Evolutionary conservation across 2,329 filamentous ascomycete genomes (phyloP).

Genomic region (Acephala macrosclerotiorum): DNA sequence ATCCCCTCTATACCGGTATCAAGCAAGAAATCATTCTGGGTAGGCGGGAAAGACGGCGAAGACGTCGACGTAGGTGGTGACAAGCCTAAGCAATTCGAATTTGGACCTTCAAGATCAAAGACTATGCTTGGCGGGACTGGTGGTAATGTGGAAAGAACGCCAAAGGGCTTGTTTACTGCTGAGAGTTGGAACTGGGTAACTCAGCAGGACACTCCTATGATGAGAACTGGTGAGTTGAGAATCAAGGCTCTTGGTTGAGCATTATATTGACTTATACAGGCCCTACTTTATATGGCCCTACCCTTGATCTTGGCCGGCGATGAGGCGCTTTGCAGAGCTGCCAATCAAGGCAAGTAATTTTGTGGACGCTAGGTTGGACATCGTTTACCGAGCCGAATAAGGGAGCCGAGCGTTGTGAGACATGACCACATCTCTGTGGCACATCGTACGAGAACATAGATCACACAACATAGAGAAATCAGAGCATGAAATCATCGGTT

Average conservation of each 20-base stretch:
- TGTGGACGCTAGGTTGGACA: neutral
- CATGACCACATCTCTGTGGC: neutral
- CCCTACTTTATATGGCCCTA: neutral
- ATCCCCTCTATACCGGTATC: constrained; percentile 8
- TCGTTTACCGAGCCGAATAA: neutral
- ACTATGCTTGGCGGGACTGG: constrained; percentile 56
- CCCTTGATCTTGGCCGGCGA: neutral
- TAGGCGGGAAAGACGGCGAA: constrained; percentile 30
- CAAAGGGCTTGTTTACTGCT: constrained; percentile 62
- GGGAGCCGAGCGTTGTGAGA: neutral
- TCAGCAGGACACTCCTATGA: constrained; percentile 28
- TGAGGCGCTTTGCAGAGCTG: neutral
- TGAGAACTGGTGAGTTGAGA: constrained; percentile 12
- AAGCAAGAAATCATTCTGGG: constrained; percentile 32
- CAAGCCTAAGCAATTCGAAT: constrained; percentile 36
- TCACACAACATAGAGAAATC: neutral
- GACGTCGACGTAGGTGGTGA: constrained; percentile 29
- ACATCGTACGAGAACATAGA: neutral
- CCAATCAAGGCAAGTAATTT: neutral
- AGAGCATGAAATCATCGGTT: neutral
- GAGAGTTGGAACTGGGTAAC: constrained; percentile 64
- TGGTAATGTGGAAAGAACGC: constrained; percentile 59
- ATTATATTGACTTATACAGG: neutral
- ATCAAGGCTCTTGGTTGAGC: neutral
- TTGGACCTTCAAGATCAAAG: constrained; percentile 60